A percentile compares a stretch with the other conserved stretches of the same genome.
Conservation (phyloP, 331 rosid species). For the Dryas integrifolia region DNA sequence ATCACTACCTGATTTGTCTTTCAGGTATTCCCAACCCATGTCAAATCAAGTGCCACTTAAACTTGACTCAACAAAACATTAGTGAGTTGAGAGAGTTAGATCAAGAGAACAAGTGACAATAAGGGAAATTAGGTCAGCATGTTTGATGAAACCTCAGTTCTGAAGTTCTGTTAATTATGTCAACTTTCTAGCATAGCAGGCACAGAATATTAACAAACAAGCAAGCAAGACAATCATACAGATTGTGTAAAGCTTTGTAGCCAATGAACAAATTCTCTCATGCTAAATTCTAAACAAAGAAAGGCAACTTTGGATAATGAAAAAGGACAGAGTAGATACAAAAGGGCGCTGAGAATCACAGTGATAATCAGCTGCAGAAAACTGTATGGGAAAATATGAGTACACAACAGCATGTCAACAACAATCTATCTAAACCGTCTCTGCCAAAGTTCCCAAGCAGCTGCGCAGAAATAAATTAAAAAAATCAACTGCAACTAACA, state of each 20-base stretch:
- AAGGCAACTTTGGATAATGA: not conserved
- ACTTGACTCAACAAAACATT: not conserved
- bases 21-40: not conserved
- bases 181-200: not conserved
- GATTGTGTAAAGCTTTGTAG: not conserved
- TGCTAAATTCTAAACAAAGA: not conserved
- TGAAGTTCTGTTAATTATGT: not conserved
- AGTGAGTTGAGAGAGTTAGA: not conserved
- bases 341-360: not conserved
- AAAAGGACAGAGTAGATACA: slow-evolving; percentile 11
- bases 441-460: not conserved
- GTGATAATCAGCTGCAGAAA: slow-evolving; percentile 10
- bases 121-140: not conserved
- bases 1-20: not conserved
- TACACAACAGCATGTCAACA: slow-evolving; percentile 14
- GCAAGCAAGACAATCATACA: slow-evolving; percentile 2
- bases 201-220: not conserved
- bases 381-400: slow-evolving; percentile 6
- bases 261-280: not conserved
- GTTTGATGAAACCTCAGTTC: not conserved
- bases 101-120: no score
- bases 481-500: not conserved
- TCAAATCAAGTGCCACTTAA: not conserved
- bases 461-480: not conserved
- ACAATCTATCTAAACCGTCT: not conserved